phyloP scores from a whole-genome alignment of 1,284 basidiomycete species.

The Ceratobasidium sp. region DNA sequence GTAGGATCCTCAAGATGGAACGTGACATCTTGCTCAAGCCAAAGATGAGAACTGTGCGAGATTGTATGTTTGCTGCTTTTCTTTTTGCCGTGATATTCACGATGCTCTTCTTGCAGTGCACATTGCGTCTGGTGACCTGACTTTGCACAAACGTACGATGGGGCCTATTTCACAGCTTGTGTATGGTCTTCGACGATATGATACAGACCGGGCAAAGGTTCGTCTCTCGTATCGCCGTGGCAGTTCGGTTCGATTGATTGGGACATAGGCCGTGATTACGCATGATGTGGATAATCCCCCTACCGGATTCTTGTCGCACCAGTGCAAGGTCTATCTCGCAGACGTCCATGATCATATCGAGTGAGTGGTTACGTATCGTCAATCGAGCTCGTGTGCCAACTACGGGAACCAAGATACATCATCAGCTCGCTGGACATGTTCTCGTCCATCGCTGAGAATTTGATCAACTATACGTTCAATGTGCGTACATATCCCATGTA shows the following conservation, averaged over 20 bases:
- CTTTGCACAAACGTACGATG: conserved; percentile 69
- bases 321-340: conserved; percentile 66
- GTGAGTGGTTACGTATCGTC: neutral
- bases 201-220: conserved; percentile 64
- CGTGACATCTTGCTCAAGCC: conserved; percentile 64
- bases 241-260: neutral
- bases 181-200: conserved; percentile 68
- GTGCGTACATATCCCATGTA: conserved; percentile 49
- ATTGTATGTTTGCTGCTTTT: conserved; percentile 54
- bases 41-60: conserved; percentile 62
- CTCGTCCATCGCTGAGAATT: conserved; percentile 66
- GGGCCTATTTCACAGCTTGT: conserved; percentile 70
- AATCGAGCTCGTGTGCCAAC: neutral
- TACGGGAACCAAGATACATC: conserved; percentile 48
- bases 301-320: conserved; percentile 69
- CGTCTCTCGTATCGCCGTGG: neutral
- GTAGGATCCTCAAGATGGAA: conserved; percentile 65
- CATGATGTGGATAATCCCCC: conserved; percentile 44
- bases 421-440: conserved; percentile 71
- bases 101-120: conserved; percentile 57
- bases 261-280: conserved; percentile 10
- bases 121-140: conserved; percentile 70
- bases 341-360: conserved; percentile 37
- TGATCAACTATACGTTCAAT: conserved; percentile 72
- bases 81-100: conserved; percentile 7